Evolutionary conservation across 345 rosid genomes (phyloP).

Genomic region (Citrus unshiu): DNA sequence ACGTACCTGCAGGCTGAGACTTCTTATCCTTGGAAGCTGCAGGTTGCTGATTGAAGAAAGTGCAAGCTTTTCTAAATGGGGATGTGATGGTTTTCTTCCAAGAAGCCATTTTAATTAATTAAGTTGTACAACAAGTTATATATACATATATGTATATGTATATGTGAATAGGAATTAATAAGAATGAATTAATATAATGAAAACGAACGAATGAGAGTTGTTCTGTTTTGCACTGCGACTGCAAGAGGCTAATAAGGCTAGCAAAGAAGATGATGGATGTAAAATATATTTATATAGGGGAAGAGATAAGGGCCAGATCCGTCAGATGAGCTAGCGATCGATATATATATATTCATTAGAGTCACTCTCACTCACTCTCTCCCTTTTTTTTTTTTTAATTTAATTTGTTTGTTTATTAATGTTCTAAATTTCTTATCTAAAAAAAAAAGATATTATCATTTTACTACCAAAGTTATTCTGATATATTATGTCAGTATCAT

Average conservation of each 20-base stretch:
- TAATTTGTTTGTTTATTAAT: neutral
- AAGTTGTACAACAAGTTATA: neutral
- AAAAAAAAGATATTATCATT: neutral
- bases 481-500: no score
- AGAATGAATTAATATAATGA: neutral
- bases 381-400: neutral
- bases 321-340: constrained; percentile 39
- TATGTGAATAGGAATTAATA: no score
- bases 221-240: neutral
- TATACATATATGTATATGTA: no score
- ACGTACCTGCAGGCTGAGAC: constrained; percentile 33
- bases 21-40: constrained; percentile 35
- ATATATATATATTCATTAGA: neutral
- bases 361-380: constrained; percentile 11
- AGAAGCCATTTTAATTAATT: constrained; percentile 44
- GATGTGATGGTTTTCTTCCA: constrained; percentile 78
- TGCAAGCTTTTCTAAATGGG: constrained; percentile 77
- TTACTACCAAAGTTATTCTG: no score
- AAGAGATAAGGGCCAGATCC: constrained; percentile 61
- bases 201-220: neutral
- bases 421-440: constrained; percentile 11
- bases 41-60: constrained; percentile 69
- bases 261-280: neutral
- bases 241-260: neutral
- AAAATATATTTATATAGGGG: neutral